Base-by-base conservation (phyloP, 2,329 filamentous ascomycete species). In the Xylariaceae sp. region DNA sequence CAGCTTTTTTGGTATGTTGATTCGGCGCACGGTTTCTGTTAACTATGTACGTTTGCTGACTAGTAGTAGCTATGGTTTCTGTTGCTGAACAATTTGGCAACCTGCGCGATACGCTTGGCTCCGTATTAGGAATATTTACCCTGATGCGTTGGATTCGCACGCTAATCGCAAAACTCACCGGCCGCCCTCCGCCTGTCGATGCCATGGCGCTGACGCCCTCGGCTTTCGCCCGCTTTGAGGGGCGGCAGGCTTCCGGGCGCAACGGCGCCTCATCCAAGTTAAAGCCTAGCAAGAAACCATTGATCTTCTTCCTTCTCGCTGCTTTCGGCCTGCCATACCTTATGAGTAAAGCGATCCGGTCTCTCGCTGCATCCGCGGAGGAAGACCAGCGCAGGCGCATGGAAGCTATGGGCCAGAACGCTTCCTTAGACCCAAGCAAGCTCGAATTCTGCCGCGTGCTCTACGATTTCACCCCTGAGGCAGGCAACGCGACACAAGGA, bases 21-120 rank as follows among this genome's bases (percentile, higher is more conserved):
- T 39, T 10, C 7, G 13, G 30, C 13, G 5, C 16, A 19, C 37
- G 2, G 26, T 16, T 47, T 34, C 44, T 21, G 26, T 10, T 48
- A 34, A 19, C 16, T 2, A 43, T 2, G 15, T 19, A 13, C 12
- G 26, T 47, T 50, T 39, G 19, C 59, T 60, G 55, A 59, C 49
- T 42, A 49, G 30, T 5, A 52, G 39, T 59, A 94, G 94, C 94
- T 51, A 97, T 99, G 92, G 89, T 99, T 37, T 94, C 92, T 8
- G 95, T 99, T 37, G 94, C 94, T 47, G 95, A 99, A 71, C 94
- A 99, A 71, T 95, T 99, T 64, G 88, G 91, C 55, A 96, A 92
- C 65, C 78, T 99, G 46, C 87, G 91, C 61, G 92, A 95, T 68
- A 96, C 92, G 0, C 83, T 99, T 13, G 94, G 95, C 58, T 96